Base-by-base conservation (phyloP, 2,329 filamentous ascomycete genomes). In the Corinectria fuckeliana region DNA sequence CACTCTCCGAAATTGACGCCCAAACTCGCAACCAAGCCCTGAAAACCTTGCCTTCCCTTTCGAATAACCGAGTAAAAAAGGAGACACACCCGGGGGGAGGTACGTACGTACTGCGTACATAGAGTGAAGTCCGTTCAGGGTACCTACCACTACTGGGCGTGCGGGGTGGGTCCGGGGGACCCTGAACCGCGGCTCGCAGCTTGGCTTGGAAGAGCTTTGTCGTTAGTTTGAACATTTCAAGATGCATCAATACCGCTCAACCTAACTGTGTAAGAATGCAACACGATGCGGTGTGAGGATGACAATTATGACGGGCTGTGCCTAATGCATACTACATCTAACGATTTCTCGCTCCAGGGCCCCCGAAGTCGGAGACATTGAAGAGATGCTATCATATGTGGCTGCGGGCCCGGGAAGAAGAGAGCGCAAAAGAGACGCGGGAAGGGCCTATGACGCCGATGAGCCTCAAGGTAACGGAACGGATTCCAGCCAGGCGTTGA, bases 111-210 rank as follows among this genome's bases (percentile, higher is more conserved):
- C 26, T n/a, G n/a, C n/a, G n/a, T n/a, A n/a, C n/a, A n/a, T n/a
- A n/a, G 44, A 3, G 34, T 20, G 30, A 11, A n/a, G 14, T 38
- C 34, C 34, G 14, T 39, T 21, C 42, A 48, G 44, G 26, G 26
- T 20, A 32, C n/a, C 28, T 32, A 41, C 26, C 32, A 20, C 49
- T 23, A 20, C 25, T 11, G 39, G 14, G 49, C 34, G 20, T 42
- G 47, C 36, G 44, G 34, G 34, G 47, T 44, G 56, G 50, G 56
- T 58, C 56, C 18, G 42, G 42, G 36, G 56, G 50, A 42, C 50
- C 56, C 56, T 53, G 36, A 47, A 42, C 49, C 49, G 36, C 45
- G 34, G 49, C 34, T 39, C 42, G 26, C 21, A 34, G 28, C 10
- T 50, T 39, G 16, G 16, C 48, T 8, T 50, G 34, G 38, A 21